Conservation (phyloP, 2,329 filamentous ascomycete genomes). For the Rhynchosporium agropyri region DNA sequence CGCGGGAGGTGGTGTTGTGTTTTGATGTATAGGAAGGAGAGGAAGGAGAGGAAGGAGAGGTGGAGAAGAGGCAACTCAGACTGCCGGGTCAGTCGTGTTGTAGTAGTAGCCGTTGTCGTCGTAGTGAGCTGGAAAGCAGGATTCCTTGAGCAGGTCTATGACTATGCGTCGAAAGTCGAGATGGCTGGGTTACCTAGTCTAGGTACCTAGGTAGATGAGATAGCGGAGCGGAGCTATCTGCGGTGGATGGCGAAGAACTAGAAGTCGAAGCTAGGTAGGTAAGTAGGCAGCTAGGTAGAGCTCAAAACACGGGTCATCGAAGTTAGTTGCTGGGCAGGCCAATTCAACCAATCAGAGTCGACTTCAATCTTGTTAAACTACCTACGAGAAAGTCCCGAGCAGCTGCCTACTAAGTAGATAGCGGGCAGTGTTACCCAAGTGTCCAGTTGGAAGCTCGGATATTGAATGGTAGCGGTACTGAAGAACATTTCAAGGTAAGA, state of each 20-base stretch:
- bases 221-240: no score
- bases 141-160: background rate
- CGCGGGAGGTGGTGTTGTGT: background rate
- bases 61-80: background rate
- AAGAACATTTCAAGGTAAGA: background rate
- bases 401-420: background rate
- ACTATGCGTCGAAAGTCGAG: no score
- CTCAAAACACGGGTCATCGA: background rate
- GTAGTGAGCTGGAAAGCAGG: conserved; percentile 12
- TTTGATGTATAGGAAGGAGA: background rate
- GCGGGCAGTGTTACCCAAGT: background rate
- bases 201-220: no score
- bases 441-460: background rate
- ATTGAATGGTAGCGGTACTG: background rate
- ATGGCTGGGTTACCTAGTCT: no score
- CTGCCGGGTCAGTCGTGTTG: background rate
- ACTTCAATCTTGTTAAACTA: background rate
- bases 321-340: background rate
- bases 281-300: no score
- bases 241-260: background rate
- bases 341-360: background rate
- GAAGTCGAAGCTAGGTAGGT: no score
- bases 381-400: background rate
- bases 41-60: background rate
- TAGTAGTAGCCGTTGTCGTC: background rate